Evolutionary conservation across 306 rosid genomes (phyloP).

Genomic region (Casuarina cunninghamiana): DNA sequence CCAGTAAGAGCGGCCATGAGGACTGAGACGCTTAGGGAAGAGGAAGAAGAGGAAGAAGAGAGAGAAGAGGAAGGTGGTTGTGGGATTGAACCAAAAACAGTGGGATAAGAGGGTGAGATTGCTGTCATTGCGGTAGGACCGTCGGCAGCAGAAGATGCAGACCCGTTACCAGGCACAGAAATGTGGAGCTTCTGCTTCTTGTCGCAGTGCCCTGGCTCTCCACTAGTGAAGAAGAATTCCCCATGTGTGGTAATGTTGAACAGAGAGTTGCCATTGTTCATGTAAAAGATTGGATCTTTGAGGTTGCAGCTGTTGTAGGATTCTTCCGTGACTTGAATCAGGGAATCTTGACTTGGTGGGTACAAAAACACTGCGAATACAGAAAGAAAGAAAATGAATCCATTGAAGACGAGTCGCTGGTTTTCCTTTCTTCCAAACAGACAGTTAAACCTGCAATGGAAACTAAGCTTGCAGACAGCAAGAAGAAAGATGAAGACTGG

Average conservation of each 20-base stretch:
- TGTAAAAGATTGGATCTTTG: constrained; percentile 70
- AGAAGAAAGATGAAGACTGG: neutral
- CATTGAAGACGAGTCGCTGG: no score
- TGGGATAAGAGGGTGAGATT: constrained; percentile 72
- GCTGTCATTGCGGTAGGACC: constrained; percentile 55
- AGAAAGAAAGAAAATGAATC: neutral
- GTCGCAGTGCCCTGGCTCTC: constrained; percentile 61
- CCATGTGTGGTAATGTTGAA: constrained; percentile 73
- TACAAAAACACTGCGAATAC: constrained; percentile 68
- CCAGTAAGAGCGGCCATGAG: constrained; percentile 34
- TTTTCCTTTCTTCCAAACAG: no score
- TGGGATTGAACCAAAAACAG: constrained; percentile 77
- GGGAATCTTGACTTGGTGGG: constrained; percentile 95
- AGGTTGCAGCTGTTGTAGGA: constrained; percentile 68
- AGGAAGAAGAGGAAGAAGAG: constrained; percentile 51
- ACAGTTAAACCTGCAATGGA: no score
- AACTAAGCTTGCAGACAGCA: neutral
- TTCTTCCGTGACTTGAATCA: constrained; percentile 70
- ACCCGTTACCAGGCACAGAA: constrained; percentile 45
- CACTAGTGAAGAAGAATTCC: constrained; percentile 78
- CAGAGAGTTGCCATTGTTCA: constrained; percentile 84
- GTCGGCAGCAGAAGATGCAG: constrained; percentile 42
- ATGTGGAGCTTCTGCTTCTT: constrained; percentile 74
- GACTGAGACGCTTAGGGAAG: constrained; percentile 22
- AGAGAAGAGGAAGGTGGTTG: constrained; percentile 35